These are phyloP conservation scores for Ogataea glucozyma DNA, from an alignment of 805 yeast genomes.

Conservation along the genomic window DNA sequence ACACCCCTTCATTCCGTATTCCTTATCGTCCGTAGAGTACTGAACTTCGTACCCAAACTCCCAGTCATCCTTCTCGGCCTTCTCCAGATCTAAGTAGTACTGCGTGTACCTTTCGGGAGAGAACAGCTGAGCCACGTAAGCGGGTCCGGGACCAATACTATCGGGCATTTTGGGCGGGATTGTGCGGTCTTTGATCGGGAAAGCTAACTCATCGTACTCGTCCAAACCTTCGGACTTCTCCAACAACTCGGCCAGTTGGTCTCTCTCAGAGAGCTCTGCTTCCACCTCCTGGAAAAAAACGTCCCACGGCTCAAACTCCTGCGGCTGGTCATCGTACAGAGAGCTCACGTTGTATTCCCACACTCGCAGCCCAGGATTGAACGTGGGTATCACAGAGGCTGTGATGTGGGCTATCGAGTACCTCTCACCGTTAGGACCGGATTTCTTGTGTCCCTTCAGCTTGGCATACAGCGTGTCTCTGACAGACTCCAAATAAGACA, in stretches of 20 bases:
- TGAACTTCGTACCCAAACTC: conserved; percentile 62
- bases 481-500: conserved; percentile 58
- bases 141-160: conserved; percentile 67
- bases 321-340: conserved; percentile 30
- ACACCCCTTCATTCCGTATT: conserved; percentile 54
- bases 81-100: conserved; percentile 64
- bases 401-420: conserved; percentile 70
- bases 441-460: conserved; percentile 45
- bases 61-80: conserved; percentile 39
- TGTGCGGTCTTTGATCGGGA: conserved; percentile 50
- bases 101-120: conserved; percentile 74
- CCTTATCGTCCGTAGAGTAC: conserved; percentile 63
- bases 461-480: conserved; percentile 54
- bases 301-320: conserved; percentile 54
- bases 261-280: conserved; percentile 33
- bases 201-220: conserved; percentile 9
- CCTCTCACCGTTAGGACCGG: conserved; percentile 51
- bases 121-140: conserved; percentile 66
- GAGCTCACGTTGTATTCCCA: conserved; percentile 83
- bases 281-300: conserved; percentile 54
- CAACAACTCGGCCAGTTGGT: conserved; percentile 27
- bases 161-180: conserved; percentile 62
- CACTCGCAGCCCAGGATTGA: conserved; percentile 77
- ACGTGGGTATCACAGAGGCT: conserved; percentile 80
- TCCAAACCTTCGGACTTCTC: conserved; percentile 9